Percentiles rank a stretch among this genome's conserved stretches.
phyloP scores from a whole-genome alignment of 2,329 filamentous ascomycete species.

The Monilinia laxa region DNA sequence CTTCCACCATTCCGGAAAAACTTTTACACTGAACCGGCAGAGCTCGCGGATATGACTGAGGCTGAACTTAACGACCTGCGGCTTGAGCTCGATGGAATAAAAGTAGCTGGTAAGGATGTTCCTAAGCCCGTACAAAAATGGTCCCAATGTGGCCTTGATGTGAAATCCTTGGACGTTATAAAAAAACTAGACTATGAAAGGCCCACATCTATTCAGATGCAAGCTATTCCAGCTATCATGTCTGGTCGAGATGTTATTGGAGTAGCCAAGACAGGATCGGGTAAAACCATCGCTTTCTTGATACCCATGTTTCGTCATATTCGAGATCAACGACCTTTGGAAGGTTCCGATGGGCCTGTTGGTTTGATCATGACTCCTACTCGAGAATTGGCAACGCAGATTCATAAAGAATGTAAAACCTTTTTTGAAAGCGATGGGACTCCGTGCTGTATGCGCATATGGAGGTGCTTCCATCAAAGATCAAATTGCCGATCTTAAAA shows the following conservation, averaged over 20 bases:
- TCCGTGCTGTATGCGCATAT: constrained; percentile 89
- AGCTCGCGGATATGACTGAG: constrained; percentile 79
- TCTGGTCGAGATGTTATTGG: constrained; percentile 93
- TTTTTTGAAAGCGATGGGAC: constrained; percentile 80
- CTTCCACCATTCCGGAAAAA: constrained; percentile 86
- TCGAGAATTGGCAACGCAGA: constrained; percentile 88
- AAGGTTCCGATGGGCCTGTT: constrained; percentile 82
- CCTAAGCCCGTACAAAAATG: constrained; percentile 95
- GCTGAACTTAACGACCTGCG: constrained; percentile 80
- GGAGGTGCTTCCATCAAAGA: constrained; percentile 95
- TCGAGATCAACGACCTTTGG: constrained; percentile 83
- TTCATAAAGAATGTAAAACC: constrained; percentile 94
- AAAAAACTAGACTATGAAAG: constrained; percentile 78
- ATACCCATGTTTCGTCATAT: constrained; percentile 98
- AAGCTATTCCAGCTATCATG: constrained; percentile 93
- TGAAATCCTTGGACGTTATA: constrained; percentile 84
- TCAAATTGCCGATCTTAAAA: constrained; percentile 94
- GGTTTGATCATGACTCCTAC: constrained; percentile 91
- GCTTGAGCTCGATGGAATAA: constrained; percentile 90
- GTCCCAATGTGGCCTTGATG: constrained; percentile 89
- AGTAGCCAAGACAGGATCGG: constrained; percentile 95
- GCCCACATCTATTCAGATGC: constrained; percentile 91
- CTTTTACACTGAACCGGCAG: constrained; percentile 89
- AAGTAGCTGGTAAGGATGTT: constrained; percentile 82
- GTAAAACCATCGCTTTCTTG: constrained; percentile 94